Evolutionary conservation across 164 flowering plant species (phyloP), one percentile per base, ranked within the genome.

Genomic region (Annona squamosa): DNA sequence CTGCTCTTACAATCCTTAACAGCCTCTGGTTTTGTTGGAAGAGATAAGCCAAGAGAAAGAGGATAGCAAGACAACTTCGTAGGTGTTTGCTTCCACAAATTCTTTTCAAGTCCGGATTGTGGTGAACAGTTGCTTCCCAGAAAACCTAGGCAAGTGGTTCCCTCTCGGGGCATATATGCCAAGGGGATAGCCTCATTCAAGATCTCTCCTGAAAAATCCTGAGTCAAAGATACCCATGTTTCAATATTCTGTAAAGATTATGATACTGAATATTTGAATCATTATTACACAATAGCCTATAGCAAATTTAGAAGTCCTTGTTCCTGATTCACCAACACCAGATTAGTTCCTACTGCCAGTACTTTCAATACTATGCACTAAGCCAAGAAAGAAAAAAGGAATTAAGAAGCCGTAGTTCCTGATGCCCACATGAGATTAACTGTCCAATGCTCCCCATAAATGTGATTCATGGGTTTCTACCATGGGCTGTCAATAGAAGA

Each of bases 191-290:
- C 63, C 43, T 78, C 62, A 52, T 59, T 71, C 4, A 65, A 41
- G 19, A 65, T 44, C 16, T 76, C 78, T 66, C 80, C 84, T 2
- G 75, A 69, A 77, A 78, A 62, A 13, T 78, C 69, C 84, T 80
- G 80, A 69, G 81, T 59, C 69, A 47, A 70, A 9, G 13, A 67
- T 7, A 48, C 56, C 48, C 68, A 63, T 63, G 4, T 48, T 43
- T 9, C 26, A 71, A 43, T 46, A 62, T 17, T 6, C 44, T 52
- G 59, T 52, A 52, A 52, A 52, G 59, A 52, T 9, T 7, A 16
- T 9, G 59, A 9, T 52, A 3, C 13, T 52, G 59, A 52, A 52
- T 16, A 52, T 52, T 52, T 52, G 59, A 10, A 52, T 10, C 13
- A 52, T 52, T 52, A 16, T 9, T 52, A 10, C 9, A 52, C 13